A percentile compares a stretch with the other conserved stretches of the same genome.
Conservation (phyloP, 2,329 filamentous ascomycete species). For the Diaporthe citrichinensis region DNA sequence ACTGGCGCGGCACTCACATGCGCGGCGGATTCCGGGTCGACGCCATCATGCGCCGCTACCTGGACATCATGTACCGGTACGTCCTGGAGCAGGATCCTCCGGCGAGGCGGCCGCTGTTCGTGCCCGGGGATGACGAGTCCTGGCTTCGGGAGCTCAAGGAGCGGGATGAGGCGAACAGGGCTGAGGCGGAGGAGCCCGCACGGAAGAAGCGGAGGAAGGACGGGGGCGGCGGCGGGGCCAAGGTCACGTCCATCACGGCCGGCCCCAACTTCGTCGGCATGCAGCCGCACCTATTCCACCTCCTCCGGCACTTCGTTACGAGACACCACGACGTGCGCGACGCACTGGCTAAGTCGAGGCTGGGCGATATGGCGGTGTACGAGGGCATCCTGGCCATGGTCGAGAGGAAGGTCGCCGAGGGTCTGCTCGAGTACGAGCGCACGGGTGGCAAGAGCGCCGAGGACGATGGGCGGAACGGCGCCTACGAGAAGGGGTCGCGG, state of each 20-base stretch:
- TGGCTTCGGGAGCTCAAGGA: constrained; percentile 59
- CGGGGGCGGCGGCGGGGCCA: constrained; percentile 48
- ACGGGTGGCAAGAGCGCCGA: constrained; percentile 65
- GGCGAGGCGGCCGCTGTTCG: constrained; percentile 77
- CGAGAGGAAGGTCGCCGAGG: constrained; percentile 80
- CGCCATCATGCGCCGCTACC: constrained; percentile 86
- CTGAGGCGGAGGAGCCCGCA: constrained; percentile 62
- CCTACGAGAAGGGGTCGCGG: constrained; percentile 47
- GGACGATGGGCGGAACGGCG: constrained; percentile 38
- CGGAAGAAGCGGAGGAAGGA: constrained; percentile 66
- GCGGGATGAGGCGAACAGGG: constrained; percentile 42
- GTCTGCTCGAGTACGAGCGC: constrained; percentile 76
- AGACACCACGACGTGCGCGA: constrained; percentile 88
- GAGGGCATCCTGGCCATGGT: constrained; percentile 83
- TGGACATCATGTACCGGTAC: constrained; percentile 89
- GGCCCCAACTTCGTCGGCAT: constrained; percentile 80
- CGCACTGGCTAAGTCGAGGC: constrained; percentile 78
- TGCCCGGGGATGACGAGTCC: constrained; percentile 69
- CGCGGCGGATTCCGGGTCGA: constrained; percentile 91
- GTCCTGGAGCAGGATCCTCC: constrained; percentile 78
- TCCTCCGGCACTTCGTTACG: constrained; percentile 85
- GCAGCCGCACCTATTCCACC: constrained; percentile 93
- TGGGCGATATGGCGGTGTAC: constrained; percentile 81
- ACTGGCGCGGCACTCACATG: constrained; percentile 86
- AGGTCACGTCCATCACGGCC: constrained; percentile 39